Evolutionary conservation across 257 asterid genomes (phyloP), one percentile per base, ranked within the genome.

Genomic region (Nicotiana sylvestris): DNA sequence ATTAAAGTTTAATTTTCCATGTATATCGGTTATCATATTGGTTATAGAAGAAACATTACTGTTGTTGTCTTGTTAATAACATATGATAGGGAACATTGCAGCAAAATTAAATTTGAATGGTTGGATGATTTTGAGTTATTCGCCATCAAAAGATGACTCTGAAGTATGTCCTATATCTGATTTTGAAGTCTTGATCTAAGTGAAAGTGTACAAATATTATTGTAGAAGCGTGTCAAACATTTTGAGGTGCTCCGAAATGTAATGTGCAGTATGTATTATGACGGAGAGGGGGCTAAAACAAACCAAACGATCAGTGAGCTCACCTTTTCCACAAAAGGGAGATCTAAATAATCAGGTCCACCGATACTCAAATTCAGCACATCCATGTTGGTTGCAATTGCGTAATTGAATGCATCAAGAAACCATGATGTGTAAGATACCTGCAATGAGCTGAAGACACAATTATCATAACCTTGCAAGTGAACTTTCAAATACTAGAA

Each of bases 321-420:
- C 76, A 93, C 97, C 97, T 94, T 94, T 91, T 94, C 97, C 56
- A 94, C 97, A 87, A 94, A 94, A 30, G 97, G 98, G 82, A 94
- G 98, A 88, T 94, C 98, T 83, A 93, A 86, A 90, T 91, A 94
- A 87, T 96, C 99, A 76, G 98, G 98, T 72, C 99, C 99, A 78
- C 98, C 99, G 62, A 94, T 96, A 91, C 99, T 96, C 93, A 94
- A 91, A 86, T 96, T 96, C 92, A 96, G 91, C 88, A 96, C 99
- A 61, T 96, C 98, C 98, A 96, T 94, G 83, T 92, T 86, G 86
- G 93, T 92, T 33, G 99, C 98, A 87, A 96, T 94, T 49, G 99
- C 99, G 86, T 94, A 96, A 83, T 96, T 96, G 90, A 96, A 96
- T 79, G 99, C 99, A 85, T 96, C 99, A 91, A 96, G 99, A 87